Percentiles rank a stretch among this genome's conserved stretches.
These are phyloP conservation scores for Coniochaeta prunicola DNA, from an alignment of 2,329 filamentous ascomycete species.

Conservation along the genomic window DNA sequence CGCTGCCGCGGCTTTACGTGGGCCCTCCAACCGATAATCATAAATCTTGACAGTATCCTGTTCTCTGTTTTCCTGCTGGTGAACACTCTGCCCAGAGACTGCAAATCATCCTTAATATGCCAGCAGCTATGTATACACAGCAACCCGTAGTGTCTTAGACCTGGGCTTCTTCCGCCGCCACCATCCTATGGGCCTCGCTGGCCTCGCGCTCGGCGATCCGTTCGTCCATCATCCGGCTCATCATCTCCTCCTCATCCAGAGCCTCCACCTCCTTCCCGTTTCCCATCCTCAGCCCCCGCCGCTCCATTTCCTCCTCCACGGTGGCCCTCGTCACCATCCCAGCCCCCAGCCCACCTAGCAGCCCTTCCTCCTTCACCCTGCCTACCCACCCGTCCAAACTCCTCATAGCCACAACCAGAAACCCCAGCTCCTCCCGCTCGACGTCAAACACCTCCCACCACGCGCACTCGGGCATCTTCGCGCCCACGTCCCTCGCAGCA, in stretches of 20 bases:
- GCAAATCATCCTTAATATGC: too few species aligned
- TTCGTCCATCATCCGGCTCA: slow-evolving; percentile 29
- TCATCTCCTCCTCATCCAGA: slow-evolving; percentile 37
- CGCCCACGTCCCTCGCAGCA: slow-evolving; percentile 68
- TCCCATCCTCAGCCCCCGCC: slow-evolving; percentile 32
- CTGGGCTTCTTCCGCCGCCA: neutral
- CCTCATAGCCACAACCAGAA: slow-evolving; percentile 77
- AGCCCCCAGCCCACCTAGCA: slow-evolving; percentile 50
- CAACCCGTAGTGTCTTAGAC: neutral
- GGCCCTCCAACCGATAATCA: neutral
- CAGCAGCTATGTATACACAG: neutral
- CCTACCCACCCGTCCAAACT: slow-evolving; percentile 68
- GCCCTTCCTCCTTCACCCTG: slow-evolving; percentile 50
- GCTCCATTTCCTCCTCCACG: slow-evolving; percentile 53
- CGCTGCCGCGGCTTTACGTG: neutral
- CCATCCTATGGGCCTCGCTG: neutral
- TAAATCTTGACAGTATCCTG: neutral
- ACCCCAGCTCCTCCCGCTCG: slow-evolving; percentile 88
- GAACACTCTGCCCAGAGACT: neutral
- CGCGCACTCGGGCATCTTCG: slow-evolving; percentile 72
- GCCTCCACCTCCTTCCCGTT: slow-evolving; percentile 19
- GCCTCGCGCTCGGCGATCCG: slow-evolving; percentile 21
- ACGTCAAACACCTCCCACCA: slow-evolving; percentile 99
- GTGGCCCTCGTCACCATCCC: slow-evolving; percentile 47
- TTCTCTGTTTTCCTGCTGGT: neutral